Evolutionary conservation across 805 yeast genomes (phyloP), one percentile per base, ranked within the genome.

Genomic region (Lipomyces yamadae): DNA sequence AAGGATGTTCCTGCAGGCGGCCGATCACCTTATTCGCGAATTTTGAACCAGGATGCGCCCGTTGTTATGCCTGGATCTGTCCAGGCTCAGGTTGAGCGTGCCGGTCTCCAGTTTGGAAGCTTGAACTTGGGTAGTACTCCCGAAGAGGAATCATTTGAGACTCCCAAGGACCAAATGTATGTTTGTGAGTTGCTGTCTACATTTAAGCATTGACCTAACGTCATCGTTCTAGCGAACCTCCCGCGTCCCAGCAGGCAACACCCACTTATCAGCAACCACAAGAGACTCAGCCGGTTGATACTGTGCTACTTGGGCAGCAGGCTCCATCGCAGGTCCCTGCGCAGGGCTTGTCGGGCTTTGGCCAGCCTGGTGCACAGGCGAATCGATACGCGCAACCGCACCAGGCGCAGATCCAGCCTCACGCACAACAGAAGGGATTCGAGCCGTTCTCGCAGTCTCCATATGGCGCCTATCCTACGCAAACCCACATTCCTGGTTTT

Each of bases 81-180:
- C 56, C 76, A 75, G 69, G 79, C 83, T 64, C 82, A 78, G 71
- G 76, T 82, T 62, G 80, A 79, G 74, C 78, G 83, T 59, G 83
- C 84, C 35, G 88, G 87, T 70, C 86, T 87, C 53, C 86, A 88
- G 42, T 87, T 87, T 73, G 91, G 91, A 64, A 84, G 88, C 11
- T 79, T 86, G 71, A 77, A 83, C 33, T 78, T 84, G 65, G 59
- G 61, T 32, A 68, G 60, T 29, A 50, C 42, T 56, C 61, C 39
- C 29, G 63, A 66, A 10, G 71, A 68, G 13, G 66, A 65, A 45
- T 18, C 37, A 56, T 61, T 37, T 35, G 66, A 65, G 2, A 34
- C 69, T 45, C 57, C 70, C 30, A 18, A 35, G 54, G 45, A 34
- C 30, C 60, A 48, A 37, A 57, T 34, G 48, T 52, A 29, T 29